These are phyloP conservation scores for Aureobasidium sp. DNA, from an alignment of 2,329 filamentous ascomycete genomes.

Conservation along the genomic window DNA sequence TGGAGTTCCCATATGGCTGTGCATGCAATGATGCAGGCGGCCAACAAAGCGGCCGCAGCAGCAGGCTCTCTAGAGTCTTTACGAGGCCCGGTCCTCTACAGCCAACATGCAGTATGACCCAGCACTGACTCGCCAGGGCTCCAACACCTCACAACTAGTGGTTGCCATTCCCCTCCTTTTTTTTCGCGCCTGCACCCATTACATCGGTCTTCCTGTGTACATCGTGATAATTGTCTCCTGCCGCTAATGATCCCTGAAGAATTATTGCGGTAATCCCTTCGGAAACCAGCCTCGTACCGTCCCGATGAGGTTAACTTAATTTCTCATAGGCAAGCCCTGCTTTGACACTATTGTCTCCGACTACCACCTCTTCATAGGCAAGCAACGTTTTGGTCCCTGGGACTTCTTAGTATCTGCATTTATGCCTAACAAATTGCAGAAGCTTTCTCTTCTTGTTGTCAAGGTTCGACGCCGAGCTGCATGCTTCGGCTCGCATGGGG, in stretches of 20 bases:
- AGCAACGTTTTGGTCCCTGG: not conserved
- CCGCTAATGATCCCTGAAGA: constrained; percentile 5
- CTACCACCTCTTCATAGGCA: not conserved
- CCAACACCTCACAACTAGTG: not conserved
- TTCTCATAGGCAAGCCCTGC: constrained; percentile 4
- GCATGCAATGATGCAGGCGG: constrained; percentile 8
- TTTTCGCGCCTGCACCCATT: not conserved
- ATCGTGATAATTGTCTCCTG: constrained; percentile 1
- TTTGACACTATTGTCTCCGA: constrained; percentile 7
- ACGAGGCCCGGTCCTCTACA: constrained; percentile 4
- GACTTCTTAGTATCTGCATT: constrained; percentile 3
- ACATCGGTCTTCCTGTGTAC: constrained; percentile 2
- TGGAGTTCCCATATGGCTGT: constrained; percentile 2
- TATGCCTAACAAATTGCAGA: constrained; percentile 8
- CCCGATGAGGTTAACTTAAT: constrained; percentile 12
- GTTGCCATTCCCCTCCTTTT: constrained; percentile 4
- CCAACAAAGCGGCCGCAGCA: constrained; percentile 12
- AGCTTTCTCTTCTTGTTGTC: not conserved
- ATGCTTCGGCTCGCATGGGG: constrained; percentile 7
- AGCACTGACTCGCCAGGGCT: not conserved
- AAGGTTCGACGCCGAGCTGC: constrained; percentile 4
- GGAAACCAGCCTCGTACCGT: constrained; percentile 10
- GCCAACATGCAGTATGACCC: not conserved
- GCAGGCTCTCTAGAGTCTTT: not conserved
- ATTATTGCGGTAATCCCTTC: constrained; percentile 2